Evolutionary conservation across 129 eudicot species (phyloP).

Genomic region (Artemisia annua): DNA sequence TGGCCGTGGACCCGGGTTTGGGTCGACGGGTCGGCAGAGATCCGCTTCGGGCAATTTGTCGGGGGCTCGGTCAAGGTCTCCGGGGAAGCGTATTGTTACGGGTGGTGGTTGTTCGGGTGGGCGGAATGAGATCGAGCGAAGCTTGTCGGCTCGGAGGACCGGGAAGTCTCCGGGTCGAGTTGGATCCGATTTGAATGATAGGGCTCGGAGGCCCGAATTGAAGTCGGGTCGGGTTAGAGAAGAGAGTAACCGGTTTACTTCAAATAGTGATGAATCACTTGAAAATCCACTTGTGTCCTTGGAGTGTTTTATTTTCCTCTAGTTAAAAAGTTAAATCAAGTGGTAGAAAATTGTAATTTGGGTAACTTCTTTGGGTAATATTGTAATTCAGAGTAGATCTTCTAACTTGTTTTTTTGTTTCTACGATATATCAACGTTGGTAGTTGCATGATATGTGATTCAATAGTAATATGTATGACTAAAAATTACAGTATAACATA

Average conservation of each 20-base stretch:
- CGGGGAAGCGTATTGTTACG: conserved; percentile 41
- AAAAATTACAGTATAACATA: too few species aligned
- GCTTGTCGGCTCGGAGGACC: conserved; percentile 52
- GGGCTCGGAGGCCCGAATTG: conserved; percentile 22
- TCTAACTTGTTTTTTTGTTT: not conserved
- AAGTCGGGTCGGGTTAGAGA: conserved; percentile 36
- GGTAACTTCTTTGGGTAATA: not conserved
- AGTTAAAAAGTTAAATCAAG: conserved; percentile 10
- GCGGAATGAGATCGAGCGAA: conserved; percentile 41
- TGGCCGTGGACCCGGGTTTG: conserved; percentile 28
- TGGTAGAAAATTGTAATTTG: conserved; percentile 25
- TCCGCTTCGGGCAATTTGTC: conserved; percentile 17
- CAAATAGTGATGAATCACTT: conserved; percentile 55
- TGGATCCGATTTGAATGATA: conserved; percentile 45
- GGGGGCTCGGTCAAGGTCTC: conserved; percentile 57
- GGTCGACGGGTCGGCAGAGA: conserved; percentile 14
- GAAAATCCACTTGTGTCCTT: conserved; percentile 94
- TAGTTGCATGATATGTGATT: too few species aligned
- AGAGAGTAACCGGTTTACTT: conserved; percentile 36
- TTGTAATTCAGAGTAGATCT: not conserved
- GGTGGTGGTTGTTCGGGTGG: conserved; percentile 26
- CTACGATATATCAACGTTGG: too few species aligned
- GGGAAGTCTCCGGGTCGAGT: conserved; percentile 80
- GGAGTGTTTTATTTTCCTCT: conserved; percentile 91
- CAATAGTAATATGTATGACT: too few species aligned